Conservation (phyloP, 164 flowering plant genomes). For the Liriodendron chinense region DNA sequence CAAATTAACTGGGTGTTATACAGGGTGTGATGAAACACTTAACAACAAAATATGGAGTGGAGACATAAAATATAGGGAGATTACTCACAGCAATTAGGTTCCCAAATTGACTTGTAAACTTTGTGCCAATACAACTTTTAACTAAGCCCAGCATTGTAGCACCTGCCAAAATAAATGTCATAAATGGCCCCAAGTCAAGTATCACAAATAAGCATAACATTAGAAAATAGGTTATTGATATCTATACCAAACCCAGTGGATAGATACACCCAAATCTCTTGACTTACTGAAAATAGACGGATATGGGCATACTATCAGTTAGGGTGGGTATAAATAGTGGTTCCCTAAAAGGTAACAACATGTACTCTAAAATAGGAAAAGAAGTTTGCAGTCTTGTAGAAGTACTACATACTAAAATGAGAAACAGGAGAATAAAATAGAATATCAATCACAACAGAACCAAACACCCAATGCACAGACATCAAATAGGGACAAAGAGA, state of each 20-base stretch:
- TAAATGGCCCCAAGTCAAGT: neutral
- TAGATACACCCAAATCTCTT: too few relatives aligned
- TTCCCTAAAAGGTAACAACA: neutral
- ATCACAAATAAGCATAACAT: neutral
- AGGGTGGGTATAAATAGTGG: too few relatives aligned
- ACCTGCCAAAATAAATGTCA: constrained; percentile 41
- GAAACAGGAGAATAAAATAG: neutral
- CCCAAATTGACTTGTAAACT: constrained; percentile 93
- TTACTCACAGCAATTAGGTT: constrained; percentile 81
- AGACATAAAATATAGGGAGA: neutral
- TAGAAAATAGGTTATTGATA: neutral
- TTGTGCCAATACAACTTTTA: constrained; percentile 90
- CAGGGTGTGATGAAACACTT: too few relatives aligned
- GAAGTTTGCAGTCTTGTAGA: neutral
- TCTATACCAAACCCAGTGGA: neutral
- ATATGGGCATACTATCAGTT: too few relatives aligned
- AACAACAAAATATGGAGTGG: neutral
- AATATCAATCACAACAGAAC: neutral
- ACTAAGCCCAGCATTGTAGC: constrained; percentile 68
- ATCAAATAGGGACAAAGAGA: neutral
- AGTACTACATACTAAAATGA: neutral
- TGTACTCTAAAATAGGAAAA: neutral
- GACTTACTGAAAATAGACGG: too few relatives aligned
- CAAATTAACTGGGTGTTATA: too few relatives aligned
- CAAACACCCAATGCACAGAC: neutral